These are phyloP conservation scores for Boletus calvinii DNA, from an alignment of 1,284 basidiomycete species.

Conservation along the genomic window DNA sequence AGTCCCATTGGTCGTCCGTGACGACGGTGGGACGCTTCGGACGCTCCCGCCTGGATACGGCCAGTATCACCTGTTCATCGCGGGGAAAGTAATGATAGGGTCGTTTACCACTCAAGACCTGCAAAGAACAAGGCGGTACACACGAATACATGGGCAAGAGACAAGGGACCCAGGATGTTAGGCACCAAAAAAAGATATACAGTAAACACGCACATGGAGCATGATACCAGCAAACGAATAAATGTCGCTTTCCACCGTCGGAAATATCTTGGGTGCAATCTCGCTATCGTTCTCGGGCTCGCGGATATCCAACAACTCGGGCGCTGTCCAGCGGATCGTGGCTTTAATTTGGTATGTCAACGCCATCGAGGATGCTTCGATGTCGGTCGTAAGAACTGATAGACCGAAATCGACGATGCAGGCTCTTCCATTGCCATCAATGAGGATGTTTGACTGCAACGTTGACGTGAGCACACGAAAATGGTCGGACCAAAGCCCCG, in stretches of 20 bases:
- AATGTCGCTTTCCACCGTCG: slow-evolving; percentile 20
- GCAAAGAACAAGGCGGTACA: neutral
- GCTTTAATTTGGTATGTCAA: slow-evolving; percentile 20
- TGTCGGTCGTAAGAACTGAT: slow-evolving; percentile 11
- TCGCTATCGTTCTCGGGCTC: neutral
- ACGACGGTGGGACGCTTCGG: slow-evolving; percentile 21
- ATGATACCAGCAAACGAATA: slow-evolving; percentile 31
- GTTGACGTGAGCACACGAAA: neutral
- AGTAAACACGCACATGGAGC: slow-evolving; percentile 17
- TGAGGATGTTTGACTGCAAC: slow-evolving; percentile 23
- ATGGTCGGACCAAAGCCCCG: no score
- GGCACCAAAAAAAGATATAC: no score
- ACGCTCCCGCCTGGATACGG: slow-evolving; percentile 15
- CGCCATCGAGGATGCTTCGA: slow-evolving; percentile 13
- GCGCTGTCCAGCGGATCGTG: slow-evolving; percentile 25
- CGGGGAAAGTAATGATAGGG: slow-evolving; percentile 24
- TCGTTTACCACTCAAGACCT: slow-evolving; percentile 27
- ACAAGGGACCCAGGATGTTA: no score
- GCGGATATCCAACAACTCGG: slow-evolving; percentile 16
- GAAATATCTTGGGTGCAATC: slow-evolving; percentile 7
- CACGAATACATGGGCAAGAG: no score
- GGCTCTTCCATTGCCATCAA: slow-evolving; percentile 20
- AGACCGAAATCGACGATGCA: slow-evolving; percentile 27
- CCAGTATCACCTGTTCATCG: slow-evolving; percentile 22
- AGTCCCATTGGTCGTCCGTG: slow-evolving; percentile 25